Conservation (phyloP, 768 basidiomycete species). For the Tulasnella calospora region DNA sequence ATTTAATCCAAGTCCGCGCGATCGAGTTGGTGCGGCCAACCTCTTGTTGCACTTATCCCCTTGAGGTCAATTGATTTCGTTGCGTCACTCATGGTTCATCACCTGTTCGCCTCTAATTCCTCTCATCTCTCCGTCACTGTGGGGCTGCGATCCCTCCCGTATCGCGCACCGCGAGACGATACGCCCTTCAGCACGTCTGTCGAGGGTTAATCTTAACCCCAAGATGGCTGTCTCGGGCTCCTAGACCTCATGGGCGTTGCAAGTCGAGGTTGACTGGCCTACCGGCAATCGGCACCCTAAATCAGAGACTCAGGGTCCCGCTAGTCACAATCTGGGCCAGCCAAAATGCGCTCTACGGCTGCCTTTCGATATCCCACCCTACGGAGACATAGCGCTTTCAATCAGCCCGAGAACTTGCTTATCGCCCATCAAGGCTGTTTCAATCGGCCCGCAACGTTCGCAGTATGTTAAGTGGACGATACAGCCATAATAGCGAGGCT, state of each 20-base stretch:
- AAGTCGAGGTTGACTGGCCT: neutral
- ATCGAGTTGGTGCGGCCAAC: neutral
- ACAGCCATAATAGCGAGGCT: neutral
- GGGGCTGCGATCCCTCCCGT: neutral
- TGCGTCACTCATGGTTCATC: neutral
- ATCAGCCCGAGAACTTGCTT: neutral
- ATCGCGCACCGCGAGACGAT: too few relatives aligned
- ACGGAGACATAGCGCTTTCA: neutral
- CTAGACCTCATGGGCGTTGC: neutral
- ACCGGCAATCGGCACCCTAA: neutral
- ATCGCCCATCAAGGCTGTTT: neutral
- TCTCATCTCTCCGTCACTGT: neutral
- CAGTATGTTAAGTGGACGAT: too few relatives aligned
- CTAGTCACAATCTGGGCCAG: neutral
- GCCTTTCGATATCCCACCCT: neutral
- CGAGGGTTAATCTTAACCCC: neutral
- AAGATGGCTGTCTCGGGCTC: neutral
- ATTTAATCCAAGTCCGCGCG: neutral
- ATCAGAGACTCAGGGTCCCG: neutral
- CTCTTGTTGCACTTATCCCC: neutral
- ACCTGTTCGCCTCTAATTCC: neutral
- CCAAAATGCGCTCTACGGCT: neutral
- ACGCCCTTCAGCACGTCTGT: neutral
- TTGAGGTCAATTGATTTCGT: neutral
- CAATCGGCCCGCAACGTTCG: neutral